A percentile compares a stretch with the other conserved stretches of the same genome.
Conservation (phyloP, 345 rosid species). For the Dimocarpus longan region DNA sequence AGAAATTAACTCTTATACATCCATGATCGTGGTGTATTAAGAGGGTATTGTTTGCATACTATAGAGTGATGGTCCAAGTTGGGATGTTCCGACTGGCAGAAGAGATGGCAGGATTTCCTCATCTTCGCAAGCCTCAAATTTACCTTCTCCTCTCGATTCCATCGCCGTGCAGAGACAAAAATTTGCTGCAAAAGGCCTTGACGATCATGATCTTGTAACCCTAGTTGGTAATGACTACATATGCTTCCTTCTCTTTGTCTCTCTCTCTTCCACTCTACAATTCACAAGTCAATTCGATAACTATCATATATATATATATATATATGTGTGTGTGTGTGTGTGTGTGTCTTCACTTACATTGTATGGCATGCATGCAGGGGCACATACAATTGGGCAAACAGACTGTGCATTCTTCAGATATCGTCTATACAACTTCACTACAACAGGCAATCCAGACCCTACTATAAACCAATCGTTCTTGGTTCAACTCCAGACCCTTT, state of each 20-base stretch:
- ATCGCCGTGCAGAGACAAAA: conserved; percentile 57
- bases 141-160: conserved; percentile 68
- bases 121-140: conserved; percentile 49
- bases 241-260: background rate
- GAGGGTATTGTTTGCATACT: background rate
- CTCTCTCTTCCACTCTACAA: background rate
- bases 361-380: conserved; percentile 40
- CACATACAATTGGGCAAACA: conserved; percentile 77
- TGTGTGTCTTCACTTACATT: too few relatives aligned
- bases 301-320: too few relatives aligned
- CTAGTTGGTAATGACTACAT: conserved; percentile 47
- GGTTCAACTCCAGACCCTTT: conserved; percentile 50
- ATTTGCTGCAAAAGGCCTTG: conserved; percentile 62
- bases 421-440: conserved; percentile 73
- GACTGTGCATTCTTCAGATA: conserved; percentile 63
- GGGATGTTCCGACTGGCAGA: conserved; percentile 76
- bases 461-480: conserved; percentile 61
- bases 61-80: conserved; percentile 69
- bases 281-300: background rate
- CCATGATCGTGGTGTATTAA: background rate
- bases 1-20: background rate
- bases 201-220: conserved; percentile 69
- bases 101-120: conserved; percentile 72
- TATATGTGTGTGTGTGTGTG: too few relatives aligned
- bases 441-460: conserved; percentile 65